phyloP scores from a whole-genome alignment of 108 stramenopile species.

The Cyclostephanos tholiformis region DNA sequence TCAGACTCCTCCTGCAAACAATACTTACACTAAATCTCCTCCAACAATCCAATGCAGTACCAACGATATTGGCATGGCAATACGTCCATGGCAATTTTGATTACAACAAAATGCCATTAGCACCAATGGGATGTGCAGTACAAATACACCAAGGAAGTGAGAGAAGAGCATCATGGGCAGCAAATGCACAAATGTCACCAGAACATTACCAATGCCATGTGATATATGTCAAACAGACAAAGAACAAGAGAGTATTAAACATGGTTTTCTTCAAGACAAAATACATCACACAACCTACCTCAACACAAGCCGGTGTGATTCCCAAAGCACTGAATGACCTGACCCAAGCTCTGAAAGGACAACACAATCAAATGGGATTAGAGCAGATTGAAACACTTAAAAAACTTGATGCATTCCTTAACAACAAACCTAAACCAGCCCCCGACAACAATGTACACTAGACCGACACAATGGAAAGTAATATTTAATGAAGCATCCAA shows the following conservation, averaged over 20 bases:
- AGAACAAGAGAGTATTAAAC: background rate
- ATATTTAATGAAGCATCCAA: too few relatives aligned
- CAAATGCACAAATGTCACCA: conserved; percentile 22
- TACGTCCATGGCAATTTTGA: conserved; percentile 7
- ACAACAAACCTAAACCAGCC: too few relatives aligned
- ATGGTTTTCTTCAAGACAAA: conserved; percentile 10
- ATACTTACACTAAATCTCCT: conserved; percentile 16
- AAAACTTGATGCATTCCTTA: too few relatives aligned
- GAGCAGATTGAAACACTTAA: too few relatives aligned
- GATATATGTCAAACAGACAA: background rate
- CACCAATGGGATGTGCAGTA: too few relatives aligned
- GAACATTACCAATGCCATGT: conserved; percentile 21
- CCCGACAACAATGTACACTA: too few relatives aligned
- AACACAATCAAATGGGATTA: background rate
- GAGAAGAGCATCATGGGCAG: conserved; percentile 21
- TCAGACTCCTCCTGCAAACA: too few relatives aligned
- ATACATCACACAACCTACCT: too few relatives aligned
- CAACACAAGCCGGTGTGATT: background rate
- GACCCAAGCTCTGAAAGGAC: background rate
- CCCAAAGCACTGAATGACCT: background rate
- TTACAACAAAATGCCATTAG: conserved; percentile 29
- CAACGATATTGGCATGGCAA: conserved; percentile 15
- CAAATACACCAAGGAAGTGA: conserved; percentile 16
- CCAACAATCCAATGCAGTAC: conserved; percentile 4
- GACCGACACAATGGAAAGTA: too few relatives aligned